These are phyloP conservation scores for Solanum bulbocastanum DNA, from an alignment of 257 asterid genomes.

Conservation along the genomic window DNA sequence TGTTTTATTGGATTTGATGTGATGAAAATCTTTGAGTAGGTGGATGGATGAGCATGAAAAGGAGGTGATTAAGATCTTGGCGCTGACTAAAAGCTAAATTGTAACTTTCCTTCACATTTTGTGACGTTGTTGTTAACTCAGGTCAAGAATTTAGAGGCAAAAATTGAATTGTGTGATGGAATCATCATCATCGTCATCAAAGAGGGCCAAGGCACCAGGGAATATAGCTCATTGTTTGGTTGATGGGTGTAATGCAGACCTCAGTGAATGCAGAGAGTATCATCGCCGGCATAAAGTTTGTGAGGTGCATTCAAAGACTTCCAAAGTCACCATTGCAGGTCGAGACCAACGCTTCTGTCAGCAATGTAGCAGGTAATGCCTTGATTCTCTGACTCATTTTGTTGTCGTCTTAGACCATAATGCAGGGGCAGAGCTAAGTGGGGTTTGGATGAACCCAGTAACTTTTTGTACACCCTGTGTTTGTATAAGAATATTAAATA, in stretches of 20 bases:
- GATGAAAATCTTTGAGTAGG: background rate
- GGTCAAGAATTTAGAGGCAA: background rate
- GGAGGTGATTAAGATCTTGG: background rate
- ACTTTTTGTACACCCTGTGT: background rate
- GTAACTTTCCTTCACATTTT: background rate
- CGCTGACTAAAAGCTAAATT: background rate
- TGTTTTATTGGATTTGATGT: background rate
- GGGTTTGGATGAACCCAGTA: background rate
- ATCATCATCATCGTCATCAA: slow-evolving; percentile 42
- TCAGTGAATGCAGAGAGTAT: slow-evolving; percentile 72
- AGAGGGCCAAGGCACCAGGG: slow-evolving; percentile 61
- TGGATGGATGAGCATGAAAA: background rate
- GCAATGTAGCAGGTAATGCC: slow-evolving; percentile 80
- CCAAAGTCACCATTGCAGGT: slow-evolving; percentile 64
- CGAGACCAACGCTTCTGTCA: slow-evolving; percentile 87
- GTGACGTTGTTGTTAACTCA: slow-evolving; percentile 6
- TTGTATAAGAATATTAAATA: background rate
- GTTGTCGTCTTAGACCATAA: background rate
- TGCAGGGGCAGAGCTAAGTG: no score
- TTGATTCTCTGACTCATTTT: background rate
- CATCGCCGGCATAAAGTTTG: slow-evolving; percentile 90
- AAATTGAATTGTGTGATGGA: slow-evolving; percentile 33
- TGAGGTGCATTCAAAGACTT: slow-evolving; percentile 70
- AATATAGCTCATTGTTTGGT: slow-evolving; percentile 51
- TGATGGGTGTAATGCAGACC: slow-evolving; percentile 81